Evolutionary conservation across 352 stramenopile genomes (phyloP).

Genomic region (Globisporangium nunn): DNA sequence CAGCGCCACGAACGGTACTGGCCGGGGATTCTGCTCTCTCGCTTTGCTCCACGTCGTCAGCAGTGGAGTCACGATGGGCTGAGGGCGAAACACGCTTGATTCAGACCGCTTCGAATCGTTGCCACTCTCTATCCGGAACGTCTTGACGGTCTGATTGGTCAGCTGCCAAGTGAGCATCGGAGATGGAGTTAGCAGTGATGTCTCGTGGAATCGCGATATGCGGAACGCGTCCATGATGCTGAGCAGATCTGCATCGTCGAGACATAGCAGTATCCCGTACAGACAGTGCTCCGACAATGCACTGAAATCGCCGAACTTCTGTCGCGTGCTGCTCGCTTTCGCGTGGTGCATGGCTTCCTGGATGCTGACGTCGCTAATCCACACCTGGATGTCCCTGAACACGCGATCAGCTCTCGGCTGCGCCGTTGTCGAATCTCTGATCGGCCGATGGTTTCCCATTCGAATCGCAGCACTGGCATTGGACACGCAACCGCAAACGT

Average conservation of each 20-base stretch:
- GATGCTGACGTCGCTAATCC: conserved; percentile 23
- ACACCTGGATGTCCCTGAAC: conserved; percentile 39
- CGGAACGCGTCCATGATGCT: conserved; percentile 18
- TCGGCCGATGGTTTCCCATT: conserved; percentile 34
- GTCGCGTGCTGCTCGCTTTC: neutral
- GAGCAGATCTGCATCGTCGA: conserved; percentile 31
- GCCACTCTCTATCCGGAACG: conserved; percentile 20
- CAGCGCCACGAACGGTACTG: conserved; percentile 26
- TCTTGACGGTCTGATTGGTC: conserved; percentile 34
- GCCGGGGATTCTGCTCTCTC: conserved; percentile 12
- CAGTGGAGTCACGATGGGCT: conserved; percentile 21
- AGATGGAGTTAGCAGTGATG: conserved; percentile 13
- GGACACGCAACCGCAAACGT: conserved; percentile 2
- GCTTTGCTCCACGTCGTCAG: conserved; percentile 20
- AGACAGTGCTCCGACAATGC: conserved; percentile 30
- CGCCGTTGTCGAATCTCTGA: conserved; percentile 6
- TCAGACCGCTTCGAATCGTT: neutral
- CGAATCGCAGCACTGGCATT: conserved; percentile 26
- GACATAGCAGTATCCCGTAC: conserved; percentile 40
- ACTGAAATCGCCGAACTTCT: conserved; percentile 33
- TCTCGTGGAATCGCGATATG: neutral
- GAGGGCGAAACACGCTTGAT: neutral
- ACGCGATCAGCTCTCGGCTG: neutral
- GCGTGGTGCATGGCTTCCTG: conserved; percentile 23
- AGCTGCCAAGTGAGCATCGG: conserved; percentile 51